phyloP scores from a whole-genome alignment of 2,329 filamentous ascomycete species.

The Hortaea werneckii region DNA sequence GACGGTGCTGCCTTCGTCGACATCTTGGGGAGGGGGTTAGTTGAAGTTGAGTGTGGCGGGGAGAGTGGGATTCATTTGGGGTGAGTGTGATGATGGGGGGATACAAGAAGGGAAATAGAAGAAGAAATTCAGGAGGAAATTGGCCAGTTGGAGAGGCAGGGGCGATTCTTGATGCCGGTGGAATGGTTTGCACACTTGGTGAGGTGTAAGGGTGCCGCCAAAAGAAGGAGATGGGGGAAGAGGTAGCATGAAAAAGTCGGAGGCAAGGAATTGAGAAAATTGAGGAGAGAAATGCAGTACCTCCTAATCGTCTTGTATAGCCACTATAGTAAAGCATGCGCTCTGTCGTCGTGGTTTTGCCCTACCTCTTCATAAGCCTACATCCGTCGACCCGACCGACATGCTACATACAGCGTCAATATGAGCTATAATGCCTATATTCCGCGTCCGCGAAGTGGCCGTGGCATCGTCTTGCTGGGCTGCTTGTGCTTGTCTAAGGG shows the following conservation, averaged over 20 bases:
- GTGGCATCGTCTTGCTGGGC: background rate
- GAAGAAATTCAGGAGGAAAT: background rate
- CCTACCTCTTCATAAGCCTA: constrained; percentile 34
- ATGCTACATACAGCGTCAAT: constrained; percentile 65
- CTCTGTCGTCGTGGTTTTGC: constrained; percentile 97
- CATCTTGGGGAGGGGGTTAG: constrained; percentile 47
- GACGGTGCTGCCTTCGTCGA: constrained; percentile 92
- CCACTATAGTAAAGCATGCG: constrained; percentile 98
- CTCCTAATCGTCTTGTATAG: constrained; percentile 73
- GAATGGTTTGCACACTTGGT: background rate
- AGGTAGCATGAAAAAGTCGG: background rate
- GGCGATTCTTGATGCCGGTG: background rate
- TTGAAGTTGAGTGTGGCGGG: background rate
- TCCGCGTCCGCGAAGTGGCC: constrained; percentile 52
- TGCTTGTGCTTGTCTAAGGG: constrained; percentile 1
- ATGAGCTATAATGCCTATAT: constrained; percentile 97
- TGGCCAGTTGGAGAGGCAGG: background rate
- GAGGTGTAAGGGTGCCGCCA: background rate
- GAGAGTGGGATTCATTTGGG: background rate
- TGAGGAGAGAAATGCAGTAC: constrained; percentile 25
- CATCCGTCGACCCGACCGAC: background rate
- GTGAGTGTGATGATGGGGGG: background rate
- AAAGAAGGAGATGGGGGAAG: background rate
- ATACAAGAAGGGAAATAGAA: background rate
- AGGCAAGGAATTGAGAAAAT: background rate